Percentiles rank a stretch among this genome's conserved stretches.
These are phyloP conservation scores for Cinchona pubescens DNA, from an alignment of 257 asterid species.

Conservation along the genomic window DNA sequence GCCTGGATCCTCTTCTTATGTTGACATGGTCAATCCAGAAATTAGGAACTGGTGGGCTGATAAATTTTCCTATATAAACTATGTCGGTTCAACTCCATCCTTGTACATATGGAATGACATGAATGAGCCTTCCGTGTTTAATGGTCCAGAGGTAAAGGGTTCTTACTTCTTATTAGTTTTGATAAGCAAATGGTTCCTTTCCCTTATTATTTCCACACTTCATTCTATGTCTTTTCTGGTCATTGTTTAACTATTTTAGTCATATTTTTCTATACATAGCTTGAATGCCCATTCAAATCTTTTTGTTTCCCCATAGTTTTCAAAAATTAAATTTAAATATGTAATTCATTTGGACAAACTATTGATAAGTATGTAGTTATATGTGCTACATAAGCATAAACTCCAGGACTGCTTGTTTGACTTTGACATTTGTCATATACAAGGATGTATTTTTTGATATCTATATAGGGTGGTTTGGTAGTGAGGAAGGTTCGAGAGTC, in stretches of 20 bases:
- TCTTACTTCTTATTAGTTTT: background rate
- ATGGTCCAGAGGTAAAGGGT: constrained; percentile 88
- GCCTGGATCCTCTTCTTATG: constrained; percentile 95
- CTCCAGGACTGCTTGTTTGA: background rate
- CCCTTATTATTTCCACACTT: background rate
- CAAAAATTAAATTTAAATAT: background rate
- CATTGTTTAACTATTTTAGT: too few relatives aligned
- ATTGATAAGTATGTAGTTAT: background rate
- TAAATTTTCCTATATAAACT: constrained; percentile 63
- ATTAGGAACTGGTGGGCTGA: constrained; percentile 97
- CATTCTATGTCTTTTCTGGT: background rate
- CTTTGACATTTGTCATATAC: background rate
- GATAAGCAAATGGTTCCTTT: background rate
- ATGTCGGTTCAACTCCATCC: constrained; percentile 82
- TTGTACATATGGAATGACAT: constrained; percentile 94
- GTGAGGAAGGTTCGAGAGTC: background rate
- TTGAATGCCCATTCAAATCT: background rate
- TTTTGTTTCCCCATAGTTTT: background rate
- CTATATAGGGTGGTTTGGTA: background rate
- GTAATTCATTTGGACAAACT: background rate
- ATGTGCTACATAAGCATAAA: background rate
- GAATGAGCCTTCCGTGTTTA: constrained; percentile 98
- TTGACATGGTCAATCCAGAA: constrained; percentile 80
- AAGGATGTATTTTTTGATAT: background rate
- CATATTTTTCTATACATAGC: background rate